A percentile compares a stretch with the other conserved stretches of the same genome.
Conservation (phyloP, 2,329 filamentous ascomycete species). For the Fusarium sp. region DNA sequence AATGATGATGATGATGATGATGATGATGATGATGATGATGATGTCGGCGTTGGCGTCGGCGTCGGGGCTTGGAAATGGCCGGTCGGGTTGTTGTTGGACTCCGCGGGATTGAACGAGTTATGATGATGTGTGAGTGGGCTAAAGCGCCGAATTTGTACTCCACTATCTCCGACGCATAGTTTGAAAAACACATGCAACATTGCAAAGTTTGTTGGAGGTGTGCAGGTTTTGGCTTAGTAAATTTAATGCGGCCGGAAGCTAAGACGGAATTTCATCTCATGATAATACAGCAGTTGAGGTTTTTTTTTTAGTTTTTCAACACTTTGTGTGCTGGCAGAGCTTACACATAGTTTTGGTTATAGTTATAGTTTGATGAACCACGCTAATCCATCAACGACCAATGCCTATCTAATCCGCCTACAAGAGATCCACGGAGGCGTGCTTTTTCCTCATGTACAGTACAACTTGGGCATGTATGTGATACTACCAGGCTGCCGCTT, state of each 20-base stretch:
- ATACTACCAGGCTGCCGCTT: not conserved
- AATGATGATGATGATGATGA: slow-evolving; percentile 1
- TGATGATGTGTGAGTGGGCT: not conserved
- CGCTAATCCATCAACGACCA: too few relatives aligned
- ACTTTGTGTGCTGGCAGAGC: not conserved
- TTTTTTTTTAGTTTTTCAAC: not conserved
- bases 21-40: slow-evolving; percentile 1
- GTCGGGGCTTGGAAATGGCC: not conserved
- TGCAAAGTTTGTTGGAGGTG: not conserved
- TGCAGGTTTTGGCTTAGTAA: not conserved
- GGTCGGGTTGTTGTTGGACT: slow-evolving; percentile 4
- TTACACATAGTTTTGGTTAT: too few relatives aligned
- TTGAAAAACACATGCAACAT: too few relatives aligned
- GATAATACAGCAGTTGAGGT: not conserved
- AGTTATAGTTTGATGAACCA: too few relatives aligned
- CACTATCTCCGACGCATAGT: not conserved
- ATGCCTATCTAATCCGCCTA: not conserved
- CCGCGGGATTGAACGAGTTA: not conserved
- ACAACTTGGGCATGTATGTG: not conserved
- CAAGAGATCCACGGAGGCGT: slow-evolving; percentile 24
- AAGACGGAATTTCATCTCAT: not conserved
- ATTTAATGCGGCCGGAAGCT: not conserved
- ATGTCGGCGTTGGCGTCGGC: slow-evolving; percentile 7
- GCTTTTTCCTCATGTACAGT: slow-evolving; percentile 4
- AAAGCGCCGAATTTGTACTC: not conserved